Conservation (phyloP, 2,329 filamentous ascomycete genomes). For the Penicillium sp. region DNA sequence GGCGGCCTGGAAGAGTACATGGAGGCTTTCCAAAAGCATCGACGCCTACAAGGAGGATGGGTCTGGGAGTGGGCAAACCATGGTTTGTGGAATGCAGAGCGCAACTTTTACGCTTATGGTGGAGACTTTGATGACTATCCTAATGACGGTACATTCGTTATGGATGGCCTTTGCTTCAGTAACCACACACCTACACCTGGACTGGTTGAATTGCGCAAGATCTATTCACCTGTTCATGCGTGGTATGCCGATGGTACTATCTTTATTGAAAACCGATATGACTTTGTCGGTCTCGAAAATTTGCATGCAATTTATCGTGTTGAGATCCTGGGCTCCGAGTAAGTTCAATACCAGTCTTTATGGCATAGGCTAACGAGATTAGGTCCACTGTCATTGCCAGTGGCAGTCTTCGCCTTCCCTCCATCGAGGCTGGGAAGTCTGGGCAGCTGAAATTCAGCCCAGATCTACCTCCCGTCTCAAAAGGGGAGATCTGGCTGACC, state of each 20-base stretch:
- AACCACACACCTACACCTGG: background rate
- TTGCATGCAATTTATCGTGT: background rate
- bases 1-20: slow-evolving; percentile 71
- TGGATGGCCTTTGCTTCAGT: background rate
- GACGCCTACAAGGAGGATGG: slow-evolving; percentile 67
- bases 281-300: background rate
- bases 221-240: background rate
- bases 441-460: background rate
- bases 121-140: slow-evolving; percentile 2
- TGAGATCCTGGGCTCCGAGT: background rate
- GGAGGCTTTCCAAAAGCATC: slow-evolving; percentile 63
- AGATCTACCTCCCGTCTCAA: background rate
- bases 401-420: background rate
- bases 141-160: background rate
- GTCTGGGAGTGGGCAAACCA: slow-evolving; percentile 71
- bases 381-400: background rate
- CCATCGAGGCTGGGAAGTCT: background rate
- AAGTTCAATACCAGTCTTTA: background rate
- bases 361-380: background rate
- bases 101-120: background rate
- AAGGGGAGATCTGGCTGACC: background rate
- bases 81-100: slow-evolving; percentile 52
- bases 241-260: background rate
- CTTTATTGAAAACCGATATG: background rate
- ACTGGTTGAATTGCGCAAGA: background rate